Percentiles rank a stretch among this genome's conserved stretches.
These are phyloP conservation scores for Beauveria australis DNA, from an alignment of 2,329 filamentous ascomycete genomes.

Conservation along the genomic window DNA sequence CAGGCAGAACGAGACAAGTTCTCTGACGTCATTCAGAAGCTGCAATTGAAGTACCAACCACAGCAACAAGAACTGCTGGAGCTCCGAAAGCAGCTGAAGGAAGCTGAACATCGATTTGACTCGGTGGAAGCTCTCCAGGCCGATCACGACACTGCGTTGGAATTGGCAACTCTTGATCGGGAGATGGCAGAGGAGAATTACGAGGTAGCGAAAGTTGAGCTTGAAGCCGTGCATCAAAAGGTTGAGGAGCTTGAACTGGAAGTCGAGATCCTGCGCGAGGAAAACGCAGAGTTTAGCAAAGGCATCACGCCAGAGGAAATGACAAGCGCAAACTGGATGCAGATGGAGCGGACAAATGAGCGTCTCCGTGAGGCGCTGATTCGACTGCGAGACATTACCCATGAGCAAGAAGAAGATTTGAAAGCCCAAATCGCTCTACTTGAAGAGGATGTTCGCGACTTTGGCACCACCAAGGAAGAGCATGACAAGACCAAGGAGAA, in stretches of 20 bases:
- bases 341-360: constrained; percentile 87
- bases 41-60: constrained; percentile 81
- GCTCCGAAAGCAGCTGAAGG: constrained; percentile 68
- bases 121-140: constrained; percentile 64
- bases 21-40: constrained; percentile 78
- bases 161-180: constrained; percentile 80
- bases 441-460: constrained; percentile 65
- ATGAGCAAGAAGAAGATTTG: constrained; percentile 75
- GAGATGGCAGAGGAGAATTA: constrained; percentile 95
- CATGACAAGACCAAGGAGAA: constrained; percentile 64
- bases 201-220: constrained; percentile 71
- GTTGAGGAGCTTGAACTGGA: constrained; percentile 82
- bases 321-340: constrained; percentile 78
- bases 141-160: constrained; percentile 76
- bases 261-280: constrained; percentile 75
- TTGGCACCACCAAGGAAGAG: constrained; percentile 58
- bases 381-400: constrained; percentile 75
- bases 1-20: constrained; percentile 71
- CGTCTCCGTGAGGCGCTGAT: constrained; percentile 78
- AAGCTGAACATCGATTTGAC: constrained; percentile 61
- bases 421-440: constrained; percentile 65
- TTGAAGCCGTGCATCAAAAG: constrained; percentile 67
- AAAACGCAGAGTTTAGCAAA: constrained; percentile 74
- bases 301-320: constrained; percentile 86
- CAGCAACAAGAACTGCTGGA: constrained; percentile 73